Base-by-base conservation (phyloP, 2,329 filamentous ascomycete genomes). In the Aspergillus unguis region DNA sequence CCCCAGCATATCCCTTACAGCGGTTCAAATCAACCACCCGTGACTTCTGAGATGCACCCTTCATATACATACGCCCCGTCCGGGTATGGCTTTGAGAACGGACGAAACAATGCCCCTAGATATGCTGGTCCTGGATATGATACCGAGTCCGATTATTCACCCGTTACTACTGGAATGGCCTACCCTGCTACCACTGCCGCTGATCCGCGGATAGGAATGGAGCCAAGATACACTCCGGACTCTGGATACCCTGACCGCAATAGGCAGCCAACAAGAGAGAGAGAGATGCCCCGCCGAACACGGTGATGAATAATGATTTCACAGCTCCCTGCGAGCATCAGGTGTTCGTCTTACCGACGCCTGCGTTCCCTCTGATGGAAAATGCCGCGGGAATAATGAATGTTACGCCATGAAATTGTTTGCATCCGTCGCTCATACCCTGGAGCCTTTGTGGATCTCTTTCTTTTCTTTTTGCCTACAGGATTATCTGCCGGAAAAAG, bases 211-310 rank as follows among this genome's bases (percentile, higher is more conserved):
- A 70, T 72, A 66, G 66, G 65, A 68, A 71, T 73, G 65, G 72
- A 74, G 51, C 62, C 70, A 52, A 73, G 72, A 69, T 75, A 73
- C 59, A 70, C 71, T 53, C 67, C 71, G 58, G 72, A 74, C 55
- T 66, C 65, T 35, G 41, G 44, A 43, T 69, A 68, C 52, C 53
- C 57, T 56, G 71, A 72, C 58, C 69, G 67, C 58, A 70, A 61
- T 65, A 70, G 71, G 61, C 71, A 71, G 54, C 65, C 67, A 60
- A 61, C 71, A 57, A 68, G 72, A 62, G 69, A 71, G 46, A 61
- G 64, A 50, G 65, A 72, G 55, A 57, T 62, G 55, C 69, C 66
- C n/a, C 71, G 71, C 50, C 66, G 70, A 50, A 60, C 68, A 52
- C 70, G 71, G 60, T 72, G 67, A 60, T 62, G 42, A 55, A 52